A percentile compares a stretch with the other conserved stretches of the same genome.
These are phyloP conservation scores for Yarrowia keelungensis DNA, from an alignment of 805 yeast genomes.

Conservation along the genomic window DNA sequence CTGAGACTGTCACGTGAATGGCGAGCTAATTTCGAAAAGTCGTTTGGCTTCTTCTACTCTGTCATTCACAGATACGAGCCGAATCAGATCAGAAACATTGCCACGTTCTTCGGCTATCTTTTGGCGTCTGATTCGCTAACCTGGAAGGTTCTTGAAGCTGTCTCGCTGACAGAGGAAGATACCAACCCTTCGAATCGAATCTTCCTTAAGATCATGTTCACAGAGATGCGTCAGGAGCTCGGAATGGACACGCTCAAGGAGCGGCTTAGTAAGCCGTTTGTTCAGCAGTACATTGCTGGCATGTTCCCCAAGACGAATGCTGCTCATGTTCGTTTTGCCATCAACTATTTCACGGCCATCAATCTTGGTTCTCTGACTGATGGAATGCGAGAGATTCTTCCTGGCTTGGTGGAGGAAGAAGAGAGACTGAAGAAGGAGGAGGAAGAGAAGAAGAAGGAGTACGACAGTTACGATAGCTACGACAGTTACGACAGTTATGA, in stretches of 20 bases:
- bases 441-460: neutral
- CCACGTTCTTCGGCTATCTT: conserved; percentile 85
- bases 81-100: conserved; percentile 75
- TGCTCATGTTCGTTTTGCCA: conserved; percentile 64
- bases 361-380: conserved; percentile 87
- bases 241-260: conserved; percentile 62
- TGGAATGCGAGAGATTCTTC: conserved; percentile 65
- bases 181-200: conserved; percentile 83
- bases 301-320: conserved; percentile 64
- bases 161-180: conserved; percentile 69
- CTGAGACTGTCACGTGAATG: conserved; percentile 61
- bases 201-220: conserved; percentile 78
- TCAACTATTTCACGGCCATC: conserved; percentile 91
- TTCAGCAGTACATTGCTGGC: conserved; percentile 59
- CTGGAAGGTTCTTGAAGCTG: conserved; percentile 63
- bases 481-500: conserved; percentile 12
- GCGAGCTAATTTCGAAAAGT: conserved; percentile 59
- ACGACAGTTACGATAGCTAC: neutral
- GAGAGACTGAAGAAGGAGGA: conserved; percentile 10
- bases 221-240: conserved; percentile 76
- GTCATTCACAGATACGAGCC: conserved; percentile 73
- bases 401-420: conserved; percentile 41
- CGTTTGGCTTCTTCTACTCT: conserved; percentile 64
- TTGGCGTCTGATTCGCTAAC: conserved; percentile 72
- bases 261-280: conserved; percentile 61